Evolutionary conservation across 495 filamentous ascomycete species (phyloP).

Genomic region (Penicillium ochrochloron): DNA sequence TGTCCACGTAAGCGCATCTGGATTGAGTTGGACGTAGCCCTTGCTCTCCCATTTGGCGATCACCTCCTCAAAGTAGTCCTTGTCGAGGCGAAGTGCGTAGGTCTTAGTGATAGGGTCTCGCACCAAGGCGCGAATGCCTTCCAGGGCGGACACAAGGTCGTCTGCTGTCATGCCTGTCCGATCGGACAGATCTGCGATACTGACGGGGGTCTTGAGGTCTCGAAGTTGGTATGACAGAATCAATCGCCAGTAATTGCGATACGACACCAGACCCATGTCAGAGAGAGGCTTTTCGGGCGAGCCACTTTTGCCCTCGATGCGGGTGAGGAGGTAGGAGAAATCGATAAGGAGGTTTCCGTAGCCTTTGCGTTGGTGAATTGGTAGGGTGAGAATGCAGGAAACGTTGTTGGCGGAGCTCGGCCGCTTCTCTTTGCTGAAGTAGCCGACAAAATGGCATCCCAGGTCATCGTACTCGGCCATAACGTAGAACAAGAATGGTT

Average conservation of each 20-base stretch:
- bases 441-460: constrained; percentile 96
- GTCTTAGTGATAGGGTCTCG: constrained; percentile 84
- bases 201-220: constrained; percentile 66
- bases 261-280: constrained; percentile 96
- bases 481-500: constrained; percentile 97
- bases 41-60: constrained; percentile 86
- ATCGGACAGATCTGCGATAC: constrained; percentile 81
- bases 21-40: constrained; percentile 82
- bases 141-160: constrained; percentile 90
- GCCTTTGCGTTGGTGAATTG: constrained; percentile 95
- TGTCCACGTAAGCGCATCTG: constrained; percentile 87
- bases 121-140: constrained; percentile 85
- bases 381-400: constrained; percentile 93
- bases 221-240: constrained; percentile 81
- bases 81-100: constrained; percentile 87
- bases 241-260: constrained; percentile 94
- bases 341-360: constrained; percentile 97
- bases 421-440: constrained; percentile 99
- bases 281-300: constrained; percentile 97
- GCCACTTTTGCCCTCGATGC: constrained; percentile 90
- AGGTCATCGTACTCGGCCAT: constrained; percentile 94
- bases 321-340: constrained; percentile 94
- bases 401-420: constrained; percentile 94
- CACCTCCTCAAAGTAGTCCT: constrained; percentile 79
- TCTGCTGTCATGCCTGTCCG: constrained; percentile 95